Evolutionary conservation across 306 rosid genomes (phyloP), one percentile per base, ranked within the genome.

Genomic region (Comarum palustre): DNA sequence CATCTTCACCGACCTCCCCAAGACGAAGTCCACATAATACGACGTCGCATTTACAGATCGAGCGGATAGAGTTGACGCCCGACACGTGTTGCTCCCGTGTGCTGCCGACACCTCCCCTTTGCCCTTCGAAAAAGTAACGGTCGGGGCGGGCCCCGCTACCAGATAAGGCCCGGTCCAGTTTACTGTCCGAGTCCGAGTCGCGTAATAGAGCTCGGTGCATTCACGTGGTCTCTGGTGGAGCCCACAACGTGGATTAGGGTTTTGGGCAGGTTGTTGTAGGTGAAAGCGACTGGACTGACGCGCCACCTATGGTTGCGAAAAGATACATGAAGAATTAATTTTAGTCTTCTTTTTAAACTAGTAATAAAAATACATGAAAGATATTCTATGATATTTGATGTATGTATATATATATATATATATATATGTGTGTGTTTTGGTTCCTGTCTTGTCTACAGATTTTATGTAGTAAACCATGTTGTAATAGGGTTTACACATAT

Each of bases 51-150:
- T 38, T 6, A 25, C 34, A 25, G 8, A 5, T 52, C 13, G 0
- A 20, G 5, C 5, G 14, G 58, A 52, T 52, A 52, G 4, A 52
- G 6, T 5, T 17, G n/a, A n/a, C 43, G 1, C 0, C 17, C 0
- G n/a, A 72, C 42, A 71, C 43, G 42, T 36, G 55, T 29, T 29
- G 3, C 1, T 1, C 17, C 12, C 27, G 2, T 16, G n/a, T 68
- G 29, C 12, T 41, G 75, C 67, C 75, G 75, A 57, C 66, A 9
- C 12, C n/a, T n/a, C n/a, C n/a, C n/a, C n/a, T 13, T 4, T 13
- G 63, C 25, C 63, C 1, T 10, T 4, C 39, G 10, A 9, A 59
- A 59, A 15, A 31, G 41, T 42, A 60, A 36, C 24, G 27, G 25
- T 62, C 22, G 42, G 27, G 25, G 45, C 14, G 67, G 46, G 68